Evolutionary conservation across 495 filamentous ascomycete species (phyloP), one percentile per base, ranked within the genome.

Genomic region (Margaritispora aquatica): DNA sequence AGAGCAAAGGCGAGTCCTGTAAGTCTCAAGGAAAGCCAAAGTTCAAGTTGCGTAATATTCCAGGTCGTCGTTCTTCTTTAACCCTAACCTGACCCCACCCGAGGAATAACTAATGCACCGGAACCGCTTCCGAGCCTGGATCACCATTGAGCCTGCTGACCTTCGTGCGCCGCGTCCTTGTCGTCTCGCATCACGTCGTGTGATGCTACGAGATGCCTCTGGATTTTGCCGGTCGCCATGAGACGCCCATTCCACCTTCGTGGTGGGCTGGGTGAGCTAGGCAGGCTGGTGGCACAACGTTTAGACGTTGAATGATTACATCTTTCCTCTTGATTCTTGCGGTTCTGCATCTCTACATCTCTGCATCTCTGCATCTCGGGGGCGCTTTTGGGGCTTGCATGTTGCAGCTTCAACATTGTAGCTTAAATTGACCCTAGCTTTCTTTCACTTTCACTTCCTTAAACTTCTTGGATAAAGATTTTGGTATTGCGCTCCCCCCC

Each of bases 151-250:
- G 15, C 26, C 56, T 59, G 57, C 57, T 59, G 49, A 59, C 48
- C 57, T 46, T 23, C 11, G 8, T n/a, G 38, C 38, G 38, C 38
- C 38, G 38, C 31, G 2, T 49, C 19, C 20, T 20, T 10, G 53
- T 24, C 53, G 53, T 46, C 53, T 55, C 23, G 17, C 55, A 58
- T 26, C 26, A 49, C 58, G 58, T 60, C 58, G 49, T 60, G 58
- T 60, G 58, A 60, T 51, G 49, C 41, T 49, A 23, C 11, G 38
- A 55, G 38, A 17, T 44, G 38, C 38, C 38, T 49, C 50, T 19
- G 29, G 10, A 48, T 54, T 51, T 49, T 51, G 38, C 58, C 58
- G 50, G 58, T 13, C 24, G 7, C 24, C 20, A 51, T 21, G 11
- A 8, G 38, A 2, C 38, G 19, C 19, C 19, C 38, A 44, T n/a